phyloP scores from a whole-genome alignment of 2,329 filamentous ascomycete species.

The Rutstroemia sp. region DNA sequence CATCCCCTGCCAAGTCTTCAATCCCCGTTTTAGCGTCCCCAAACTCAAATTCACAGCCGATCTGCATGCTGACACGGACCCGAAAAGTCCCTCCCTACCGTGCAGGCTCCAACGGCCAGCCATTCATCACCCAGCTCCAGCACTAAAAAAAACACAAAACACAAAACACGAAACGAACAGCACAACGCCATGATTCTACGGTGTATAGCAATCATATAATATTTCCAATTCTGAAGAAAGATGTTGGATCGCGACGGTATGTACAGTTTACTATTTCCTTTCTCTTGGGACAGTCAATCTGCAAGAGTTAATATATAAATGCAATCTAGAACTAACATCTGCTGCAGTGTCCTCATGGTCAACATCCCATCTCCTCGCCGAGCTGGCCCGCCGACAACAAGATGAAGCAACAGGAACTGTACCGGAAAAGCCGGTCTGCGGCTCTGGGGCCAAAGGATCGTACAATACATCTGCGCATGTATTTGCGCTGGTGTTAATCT shows the following conservation, averaged over 20 bases:
- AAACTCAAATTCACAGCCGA: too few relatives aligned
- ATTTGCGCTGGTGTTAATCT: constrained; percentile 48
- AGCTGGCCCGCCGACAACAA: constrained; percentile 41
- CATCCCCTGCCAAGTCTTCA: too few relatives aligned
- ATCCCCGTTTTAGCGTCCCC: too few relatives aligned
- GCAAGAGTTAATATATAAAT: too few relatives aligned
- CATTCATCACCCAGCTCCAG: not conserved
- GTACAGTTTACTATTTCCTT: not conserved
- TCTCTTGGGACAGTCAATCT: not conserved
- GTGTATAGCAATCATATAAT: not conserved
- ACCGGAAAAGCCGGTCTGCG: constrained; percentile 39
- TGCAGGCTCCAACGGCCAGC: not conserved
- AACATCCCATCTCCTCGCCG: constrained; percentile 36
- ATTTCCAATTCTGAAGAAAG: constrained; percentile 1
- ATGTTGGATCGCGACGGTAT: constrained; percentile 8
- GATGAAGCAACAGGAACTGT: constrained; percentile 16
- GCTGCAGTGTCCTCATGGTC: constrained; percentile 9
- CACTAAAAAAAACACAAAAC: not conserved
- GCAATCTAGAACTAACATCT: not conserved
- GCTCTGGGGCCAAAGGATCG: constrained; percentile 38
- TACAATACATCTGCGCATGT: constrained; percentile 52
- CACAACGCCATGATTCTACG: constrained; percentile 6
- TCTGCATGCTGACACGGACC: too few relatives aligned
- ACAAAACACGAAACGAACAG: not conserved
- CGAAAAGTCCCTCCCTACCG: not conserved